Conservation (phyloP, 768 basidiomycete genomes). For the Termitomyces sp. region DNA sequence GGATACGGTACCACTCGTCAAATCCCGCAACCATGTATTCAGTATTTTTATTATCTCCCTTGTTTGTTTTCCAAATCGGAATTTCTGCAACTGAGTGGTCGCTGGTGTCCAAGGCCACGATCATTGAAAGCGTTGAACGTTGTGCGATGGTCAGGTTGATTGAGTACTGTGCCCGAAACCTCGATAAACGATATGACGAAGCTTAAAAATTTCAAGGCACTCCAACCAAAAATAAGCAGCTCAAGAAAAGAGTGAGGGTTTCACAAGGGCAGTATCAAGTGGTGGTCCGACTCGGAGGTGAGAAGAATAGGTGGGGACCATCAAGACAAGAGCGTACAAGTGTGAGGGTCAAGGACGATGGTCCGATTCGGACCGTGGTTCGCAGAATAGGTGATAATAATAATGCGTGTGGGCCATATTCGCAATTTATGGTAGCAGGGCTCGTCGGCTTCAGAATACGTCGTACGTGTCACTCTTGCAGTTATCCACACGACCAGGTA, state of each 20-base stretch:
- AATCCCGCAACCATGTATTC: conserved; percentile 1
- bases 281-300: neutral
- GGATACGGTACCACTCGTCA: conserved; percentile 5
- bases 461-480: conserved; percentile 31
- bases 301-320: too few species aligned
- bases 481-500: conserved; percentile 43
- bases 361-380: too few species aligned
- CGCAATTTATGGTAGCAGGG: neutral
- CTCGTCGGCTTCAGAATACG: conserved; percentile 18
- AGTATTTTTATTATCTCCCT: neutral
- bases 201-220: neutral
- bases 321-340: too few species aligned
- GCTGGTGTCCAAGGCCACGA: neutral
- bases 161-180: neutral
- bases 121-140: neutral
- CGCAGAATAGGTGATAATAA: too few species aligned
- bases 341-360: too few species aligned
- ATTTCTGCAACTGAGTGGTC: neutral
- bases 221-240: neutral
- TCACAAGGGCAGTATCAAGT: neutral
- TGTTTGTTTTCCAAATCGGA: neutral
- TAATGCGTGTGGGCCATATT: too few species aligned
- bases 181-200: neutral
- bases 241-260: neutral
- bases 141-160: neutral